phyloP scores from a whole-genome alignment of 2,329 filamentous ascomycete species.

The Myriosclerotinia duriaeana region DNA sequence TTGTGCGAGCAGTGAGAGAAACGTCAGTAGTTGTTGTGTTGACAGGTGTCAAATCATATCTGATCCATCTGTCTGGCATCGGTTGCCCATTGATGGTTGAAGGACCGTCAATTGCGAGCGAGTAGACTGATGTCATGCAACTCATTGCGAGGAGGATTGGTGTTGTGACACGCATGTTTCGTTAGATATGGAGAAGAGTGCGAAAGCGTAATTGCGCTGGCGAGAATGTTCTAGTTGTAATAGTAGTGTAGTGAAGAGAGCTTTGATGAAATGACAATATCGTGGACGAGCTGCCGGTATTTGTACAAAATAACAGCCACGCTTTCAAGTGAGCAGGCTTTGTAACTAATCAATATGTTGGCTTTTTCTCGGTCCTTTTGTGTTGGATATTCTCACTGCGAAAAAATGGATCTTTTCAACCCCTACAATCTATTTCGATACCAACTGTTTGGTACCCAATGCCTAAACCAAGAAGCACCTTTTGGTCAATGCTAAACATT shows the following conservation, averaged over 20 bases:
- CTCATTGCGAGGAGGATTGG: neutral
- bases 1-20: neutral
- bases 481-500: too few species aligned
- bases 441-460: too few species aligned
- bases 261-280: neutral
- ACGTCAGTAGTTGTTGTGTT: neutral
- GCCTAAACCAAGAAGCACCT: too few species aligned
- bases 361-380: neutral
- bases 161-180: neutral
- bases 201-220: neutral
- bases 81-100: neutral
- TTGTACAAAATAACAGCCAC: neutral
- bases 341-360: neutral
- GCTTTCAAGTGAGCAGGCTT: neutral
- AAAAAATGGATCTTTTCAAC: too few species aligned
- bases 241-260: neutral
- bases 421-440: too few species aligned
- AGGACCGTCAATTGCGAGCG: neutral
- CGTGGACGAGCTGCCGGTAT: neutral
- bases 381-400: neutral
- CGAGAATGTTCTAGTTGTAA: neutral
- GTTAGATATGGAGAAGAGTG: neutral
- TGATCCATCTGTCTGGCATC: conserved; percentile 3
- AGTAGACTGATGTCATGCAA: neutral
- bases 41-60: neutral